Base-by-base conservation (phyloP, 768 basidiomycete species). In the Lactifluus pinguis region DNA sequence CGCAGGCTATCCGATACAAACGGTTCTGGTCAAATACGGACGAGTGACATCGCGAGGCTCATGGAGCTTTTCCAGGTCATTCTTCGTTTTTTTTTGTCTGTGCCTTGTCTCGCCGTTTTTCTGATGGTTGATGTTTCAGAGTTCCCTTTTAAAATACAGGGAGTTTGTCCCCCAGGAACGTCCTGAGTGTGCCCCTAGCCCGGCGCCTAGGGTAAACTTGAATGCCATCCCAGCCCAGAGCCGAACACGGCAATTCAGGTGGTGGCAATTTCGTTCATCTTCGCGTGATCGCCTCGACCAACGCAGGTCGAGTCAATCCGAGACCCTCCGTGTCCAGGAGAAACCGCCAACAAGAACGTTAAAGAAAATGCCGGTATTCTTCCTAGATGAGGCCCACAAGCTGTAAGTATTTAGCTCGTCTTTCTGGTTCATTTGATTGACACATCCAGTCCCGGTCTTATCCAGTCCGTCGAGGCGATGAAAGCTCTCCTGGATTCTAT, bases 371-470 rank as follows among this genome's bases (percentile, higher is more conserved):
- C 88, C 88, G 1, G 87, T 88, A 13, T 79, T 92, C 59, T 87
- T 92, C 69, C 82, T 93, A 62, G 91, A 93, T 64, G 91, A 93
- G 70, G 88, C 89, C 2, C 91, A 93, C 69, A 89, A 86, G 70
- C 72, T 92, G 85, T 89, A 70, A 39, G 83, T 64, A n/a, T 17
- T 41, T 30, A 29, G 9, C 17, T 19, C 38, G 30, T 48, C 14
- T 30, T 34, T 21, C 13, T 19, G 47, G 2, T 34, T 14, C 29
- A 9, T 57, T 15, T 48, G 39, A 61, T 30, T 6, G 38, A 36
- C 38, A 25, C 29, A 52, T 32, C 11, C 67, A 92, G 84, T 50
- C 88, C 88, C 0, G 79, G 83, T 6, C 76, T 92, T 47, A 87
- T 92, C 45, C 84, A 87, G 65, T 89, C 87, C 0, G 77, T 79